phyloP scores from a whole-genome alignment of 140 eudicot genomes.

The Erigeron philadelphicus region DNA sequence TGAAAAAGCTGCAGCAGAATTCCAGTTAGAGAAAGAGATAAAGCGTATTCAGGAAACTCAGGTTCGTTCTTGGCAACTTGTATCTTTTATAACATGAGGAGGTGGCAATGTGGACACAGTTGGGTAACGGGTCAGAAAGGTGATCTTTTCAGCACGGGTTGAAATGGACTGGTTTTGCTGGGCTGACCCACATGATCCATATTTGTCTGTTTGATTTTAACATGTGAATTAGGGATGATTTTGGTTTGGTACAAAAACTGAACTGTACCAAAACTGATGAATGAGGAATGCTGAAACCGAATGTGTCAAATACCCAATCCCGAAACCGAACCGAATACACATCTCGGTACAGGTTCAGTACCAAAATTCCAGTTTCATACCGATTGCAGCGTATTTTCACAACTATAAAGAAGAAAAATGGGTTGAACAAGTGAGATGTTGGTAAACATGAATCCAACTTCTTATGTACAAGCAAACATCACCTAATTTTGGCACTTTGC shows the following conservation, averaged over 20 bases:
- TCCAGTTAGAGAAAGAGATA: constrained; percentile 91
- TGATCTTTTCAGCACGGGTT: background rate
- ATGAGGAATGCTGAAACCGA: too few species aligned
- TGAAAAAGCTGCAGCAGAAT: constrained; percentile 97
- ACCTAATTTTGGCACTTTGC: too few species aligned
- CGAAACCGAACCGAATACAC: too few species aligned
- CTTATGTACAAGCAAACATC: too few species aligned
- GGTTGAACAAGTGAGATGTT: too few species aligned
- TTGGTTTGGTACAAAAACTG: background rate
- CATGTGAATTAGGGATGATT: background rate
- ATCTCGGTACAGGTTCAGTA: too few species aligned
- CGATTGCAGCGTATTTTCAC: too few species aligned
- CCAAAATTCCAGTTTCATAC: too few species aligned
- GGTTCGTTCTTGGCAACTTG: constrained; percentile 41
- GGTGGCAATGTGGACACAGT: constrained; percentile 1
- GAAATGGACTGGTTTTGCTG: background rate
- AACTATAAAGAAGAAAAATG: too few species aligned
- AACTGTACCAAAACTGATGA: too few species aligned
- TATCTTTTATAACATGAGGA: background rate
- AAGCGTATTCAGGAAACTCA: constrained; percentile 82
- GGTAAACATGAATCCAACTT: too few species aligned
- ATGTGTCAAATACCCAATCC: too few species aligned
- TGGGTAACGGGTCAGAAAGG: background rate
- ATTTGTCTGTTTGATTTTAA: background rate
- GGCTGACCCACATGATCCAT: background rate